phyloP scores from a whole-genome alignment of 2,329 filamentous ascomycete genomes.

The Aspergillus transmontanensis region DNA sequence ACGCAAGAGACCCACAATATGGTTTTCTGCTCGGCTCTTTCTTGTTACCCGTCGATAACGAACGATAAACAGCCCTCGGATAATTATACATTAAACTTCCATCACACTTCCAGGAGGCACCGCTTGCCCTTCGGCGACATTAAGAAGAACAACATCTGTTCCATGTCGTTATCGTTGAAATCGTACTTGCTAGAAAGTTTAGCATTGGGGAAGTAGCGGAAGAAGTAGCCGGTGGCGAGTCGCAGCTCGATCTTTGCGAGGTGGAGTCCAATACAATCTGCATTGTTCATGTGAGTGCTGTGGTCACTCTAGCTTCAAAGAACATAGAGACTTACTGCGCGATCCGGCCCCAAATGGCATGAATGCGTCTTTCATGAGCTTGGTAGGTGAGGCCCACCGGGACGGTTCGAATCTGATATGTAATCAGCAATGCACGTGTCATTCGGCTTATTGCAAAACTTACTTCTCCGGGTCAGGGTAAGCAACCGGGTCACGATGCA shows the following conservation, averaged over 20 bases:
- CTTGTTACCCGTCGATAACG: background rate
- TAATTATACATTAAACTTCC: background rate
- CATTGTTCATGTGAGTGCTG: background rate
- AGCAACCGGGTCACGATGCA: slow-evolving; percentile 56
- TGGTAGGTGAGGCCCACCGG: slow-evolving; percentile 28
- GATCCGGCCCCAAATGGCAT: slow-evolving; percentile 71
- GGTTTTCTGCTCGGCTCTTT: background rate
- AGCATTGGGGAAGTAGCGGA: slow-evolving; percentile 39
- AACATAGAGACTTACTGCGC: slow-evolving; percentile 43
- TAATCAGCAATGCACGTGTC: slow-evolving; percentile 35
- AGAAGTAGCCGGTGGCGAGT: slow-evolving; percentile 55
- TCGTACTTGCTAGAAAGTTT: slow-evolving; percentile 23
- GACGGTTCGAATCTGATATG: slow-evolving; percentile 28
- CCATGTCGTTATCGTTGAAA: slow-evolving; percentile 44
- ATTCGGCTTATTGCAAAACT: slow-evolving; percentile 29
- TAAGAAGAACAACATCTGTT: slow-evolving; percentile 48
- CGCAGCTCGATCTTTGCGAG: slow-evolving; percentile 64
- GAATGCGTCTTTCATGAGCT: slow-evolving; percentile 58
- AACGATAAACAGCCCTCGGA: background rate
- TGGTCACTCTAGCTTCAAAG: background rate
- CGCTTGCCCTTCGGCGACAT: slow-evolving; percentile 47
- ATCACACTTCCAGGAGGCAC: slow-evolving; percentile 38
- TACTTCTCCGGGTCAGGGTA: slow-evolving; percentile 56
- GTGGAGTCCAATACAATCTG: slow-evolving; percentile 68
- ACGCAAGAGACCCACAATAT: background rate